Evolutionary conservation across 805 yeast species (phyloP).

Genomic region (Metschnikowia lachancei): DNA sequence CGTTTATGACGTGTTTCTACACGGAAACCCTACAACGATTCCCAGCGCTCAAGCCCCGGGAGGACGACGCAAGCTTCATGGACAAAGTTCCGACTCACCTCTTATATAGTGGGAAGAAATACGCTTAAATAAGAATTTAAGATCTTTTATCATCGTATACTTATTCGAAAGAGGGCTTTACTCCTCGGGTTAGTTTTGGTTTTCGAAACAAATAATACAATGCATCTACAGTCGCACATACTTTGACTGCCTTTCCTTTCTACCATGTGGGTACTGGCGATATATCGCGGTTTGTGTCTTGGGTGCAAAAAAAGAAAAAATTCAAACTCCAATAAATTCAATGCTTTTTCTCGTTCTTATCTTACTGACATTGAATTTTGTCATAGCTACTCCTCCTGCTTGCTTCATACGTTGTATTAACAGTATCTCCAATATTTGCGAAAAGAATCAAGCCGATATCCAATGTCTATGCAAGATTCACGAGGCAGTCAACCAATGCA

Average conservation of each 20-base stretch:
- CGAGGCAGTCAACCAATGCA: slow-evolving; percentile 42
- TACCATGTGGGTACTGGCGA: not conserved
- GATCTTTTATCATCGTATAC: too few relatives aligned
- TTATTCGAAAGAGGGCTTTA: too few relatives aligned
- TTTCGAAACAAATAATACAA: too few relatives aligned
- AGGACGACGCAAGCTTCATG: not conserved
- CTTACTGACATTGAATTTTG: slow-evolving; percentile 5
- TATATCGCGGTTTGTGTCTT: slow-evolving; percentile 11
- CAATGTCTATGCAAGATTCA: slow-evolving; percentile 40
- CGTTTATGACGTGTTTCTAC: not conserved
- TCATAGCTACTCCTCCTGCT: slow-evolving; percentile 48
- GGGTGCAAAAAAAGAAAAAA: slow-evolving; percentile 13
- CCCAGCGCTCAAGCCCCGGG: too few relatives aligned
- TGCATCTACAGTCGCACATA: not conserved
- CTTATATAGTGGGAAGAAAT: too few relatives aligned
- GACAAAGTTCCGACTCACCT: too few relatives aligned
- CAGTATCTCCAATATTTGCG: slow-evolving; percentile 36
- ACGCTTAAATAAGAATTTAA: too few relatives aligned
- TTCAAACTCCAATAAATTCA: not conserved
- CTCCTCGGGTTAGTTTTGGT: too few relatives aligned
- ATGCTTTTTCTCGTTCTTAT: slow-evolving; percentile 11
- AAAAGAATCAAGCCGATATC: slow-evolving; percentile 32
- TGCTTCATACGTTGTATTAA: slow-evolving; percentile 46
- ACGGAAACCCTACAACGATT: too few relatives aligned
- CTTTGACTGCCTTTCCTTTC: not conserved